Conservation (phyloP, 1,284 basidiomycete genomes). For the Heterobasidion irregulare region DNA sequence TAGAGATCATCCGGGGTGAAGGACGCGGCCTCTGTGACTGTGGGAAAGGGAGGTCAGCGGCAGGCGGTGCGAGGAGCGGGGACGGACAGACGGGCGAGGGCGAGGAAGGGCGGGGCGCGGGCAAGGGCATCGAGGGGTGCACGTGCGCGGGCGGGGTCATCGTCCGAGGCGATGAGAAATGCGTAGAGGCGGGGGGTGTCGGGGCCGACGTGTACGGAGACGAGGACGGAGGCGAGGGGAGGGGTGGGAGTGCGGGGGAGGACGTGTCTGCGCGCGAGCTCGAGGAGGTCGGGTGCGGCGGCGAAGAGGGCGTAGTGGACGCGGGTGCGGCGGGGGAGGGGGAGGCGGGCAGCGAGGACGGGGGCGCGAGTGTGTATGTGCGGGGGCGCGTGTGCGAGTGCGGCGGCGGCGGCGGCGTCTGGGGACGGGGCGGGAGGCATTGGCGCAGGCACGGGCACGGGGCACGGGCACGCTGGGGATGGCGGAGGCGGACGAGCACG, state of each 20-base stretch:
- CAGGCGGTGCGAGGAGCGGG: neutral
- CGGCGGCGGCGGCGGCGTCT: no score
- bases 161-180: conserved; percentile 39
- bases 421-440: no score
- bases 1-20: conserved; percentile 43
- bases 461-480: no score
- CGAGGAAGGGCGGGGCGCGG: neutral
- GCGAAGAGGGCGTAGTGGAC: conserved; percentile 11
- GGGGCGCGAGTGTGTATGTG: no score
- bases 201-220: conserved; percentile 36
- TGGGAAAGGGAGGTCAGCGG: conserved; percentile 4
- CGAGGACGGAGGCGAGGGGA: conserved; percentile 41
- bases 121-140: conserved; percentile 23
- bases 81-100: neutral
- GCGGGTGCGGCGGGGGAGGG: conserved; percentile 10
- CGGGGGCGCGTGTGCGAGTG: no score
- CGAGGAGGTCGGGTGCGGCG: conserved; percentile 35
- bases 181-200: conserved; percentile 39
- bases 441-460: no score
- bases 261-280: conserved; percentile 44
- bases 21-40: conserved; percentile 17
- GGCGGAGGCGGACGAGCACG: conserved; percentile 9
- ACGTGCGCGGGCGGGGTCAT: conserved; percentile 20
- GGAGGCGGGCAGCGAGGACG: no score
- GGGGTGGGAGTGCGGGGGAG: conserved; percentile 26